A percentile compares a stretch with the other conserved stretches of the same genome.
phyloP scores from a whole-genome alignment of 2,329 filamentous ascomycete species.

The Volutella citrinella region DNA sequence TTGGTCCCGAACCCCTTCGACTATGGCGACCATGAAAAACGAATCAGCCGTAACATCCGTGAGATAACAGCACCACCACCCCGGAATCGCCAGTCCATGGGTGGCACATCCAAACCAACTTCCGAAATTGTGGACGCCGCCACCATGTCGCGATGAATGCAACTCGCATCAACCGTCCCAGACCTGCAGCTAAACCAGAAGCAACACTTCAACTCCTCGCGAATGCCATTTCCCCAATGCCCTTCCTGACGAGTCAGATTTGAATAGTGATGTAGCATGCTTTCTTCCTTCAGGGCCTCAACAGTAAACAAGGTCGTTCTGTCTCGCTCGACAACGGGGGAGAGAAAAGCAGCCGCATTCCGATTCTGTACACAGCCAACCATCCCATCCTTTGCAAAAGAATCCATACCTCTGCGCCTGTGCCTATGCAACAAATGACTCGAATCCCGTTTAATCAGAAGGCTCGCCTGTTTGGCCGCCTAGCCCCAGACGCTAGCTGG shows the following conservation, averaged over 20 bases:
- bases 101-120: constrained; percentile 18
- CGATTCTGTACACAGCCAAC: constrained; percentile 13
- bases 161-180: constrained; percentile 22
- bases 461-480: constrained; percentile 2
- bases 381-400: constrained; percentile 19
- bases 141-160: constrained; percentile 24
- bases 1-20: constrained; percentile 15
- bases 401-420: constrained; percentile 25
- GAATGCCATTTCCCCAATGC: constrained; percentile 23
- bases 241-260: constrained; percentile 17
- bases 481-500: constrained; percentile 96
- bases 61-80: constrained; percentile 10
- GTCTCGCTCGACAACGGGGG: constrained; percentile 10
- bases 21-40: constrained; percentile 12
- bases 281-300: constrained; percentile 8
- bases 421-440: constrained; percentile 23
- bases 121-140: constrained; percentile 19
- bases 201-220: constrained; percentile 23
- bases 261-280: constrained; percentile 14
- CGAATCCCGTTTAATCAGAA: constrained; percentile 8
- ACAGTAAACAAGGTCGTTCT: constrained; percentile 7
- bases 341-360: constrained; percentile 6
- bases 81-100: constrained; percentile 9
- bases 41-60: constrained; percentile 14
- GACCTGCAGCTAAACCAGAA: constrained; percentile 19